phyloP scores from a whole-genome alignment of 73 alveolate species.

The Paramecium sonneborni region DNA sequence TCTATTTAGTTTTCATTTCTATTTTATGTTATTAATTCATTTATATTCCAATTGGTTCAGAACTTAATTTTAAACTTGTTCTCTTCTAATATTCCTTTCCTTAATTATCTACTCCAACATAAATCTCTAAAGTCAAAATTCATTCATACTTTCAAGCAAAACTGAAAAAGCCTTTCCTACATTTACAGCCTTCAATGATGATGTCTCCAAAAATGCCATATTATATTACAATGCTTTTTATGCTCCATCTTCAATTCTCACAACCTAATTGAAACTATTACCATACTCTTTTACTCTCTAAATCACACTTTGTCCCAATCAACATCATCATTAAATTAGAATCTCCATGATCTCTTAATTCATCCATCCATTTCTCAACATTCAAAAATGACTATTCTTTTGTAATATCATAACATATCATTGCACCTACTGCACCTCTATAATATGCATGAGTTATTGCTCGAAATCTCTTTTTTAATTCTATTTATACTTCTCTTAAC shows the following conservation, averaged over 20 bases:
- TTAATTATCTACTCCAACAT: not conserved
- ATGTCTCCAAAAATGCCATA: conserved; percentile 68
- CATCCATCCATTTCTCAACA: conserved; percentile 65
- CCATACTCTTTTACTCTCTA: conserved; percentile 59
- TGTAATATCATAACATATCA: conserved; percentile 69
- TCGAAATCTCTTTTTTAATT: conserved; percentile 59
- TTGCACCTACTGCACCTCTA: conserved; percentile 71
- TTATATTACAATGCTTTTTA: not conserved
- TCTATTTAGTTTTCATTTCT: not conserved
- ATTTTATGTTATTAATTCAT: not conserved
- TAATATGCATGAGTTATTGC: conserved; percentile 67
- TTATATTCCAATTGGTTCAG: not conserved
- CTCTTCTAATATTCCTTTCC: not conserved
- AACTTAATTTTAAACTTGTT: not conserved
- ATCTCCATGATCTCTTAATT: conserved; percentile 46
- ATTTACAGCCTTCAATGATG: conserved; percentile 69
- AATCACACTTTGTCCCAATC: conserved; percentile 72
- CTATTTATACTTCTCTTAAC: conserved; percentile 77
- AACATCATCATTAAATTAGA: conserved; percentile 30
- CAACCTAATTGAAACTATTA: not conserved
- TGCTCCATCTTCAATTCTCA: conserved; percentile 40
- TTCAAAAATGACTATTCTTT: conserved; percentile 45
- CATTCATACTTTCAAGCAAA: conserved; percentile 53
- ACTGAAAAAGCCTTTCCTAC: conserved; percentile 64
- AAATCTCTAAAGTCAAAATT: conserved; percentile 12